Evolutionary conservation across 768 basidiomycete species (phyloP), one percentile per base, ranked within the genome.

Genomic region (Trametes coccinea): DNA sequence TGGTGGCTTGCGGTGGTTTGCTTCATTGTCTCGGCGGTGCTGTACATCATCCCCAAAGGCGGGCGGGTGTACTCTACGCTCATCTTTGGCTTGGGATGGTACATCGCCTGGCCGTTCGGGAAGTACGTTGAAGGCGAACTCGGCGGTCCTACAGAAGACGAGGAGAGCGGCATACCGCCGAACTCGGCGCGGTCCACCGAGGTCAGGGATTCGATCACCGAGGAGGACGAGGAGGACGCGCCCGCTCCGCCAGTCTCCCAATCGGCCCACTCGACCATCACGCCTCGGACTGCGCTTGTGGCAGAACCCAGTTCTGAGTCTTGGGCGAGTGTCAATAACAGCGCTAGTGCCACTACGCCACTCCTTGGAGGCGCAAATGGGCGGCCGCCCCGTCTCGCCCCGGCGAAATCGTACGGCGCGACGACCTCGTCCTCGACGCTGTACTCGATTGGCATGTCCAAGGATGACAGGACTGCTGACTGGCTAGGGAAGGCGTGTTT

Each of bases 21-120:
- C 75, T 79, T 93, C 62, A 51, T 79, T 47, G 71, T 93, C 45
- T 86, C 93, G 6, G 80, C 77, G 45, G 31, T 95, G 16, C 79
- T 99, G 31, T 87, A 82, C 69, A 54, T 89, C 45, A 77, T 93
- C 5, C 92, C 95, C 0, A 82, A 82, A 48, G 96, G 97, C 11
- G 94, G 94, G 45, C 81, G 80, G 65, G 87, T 84, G 51, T 98
- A 96, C 72, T 85, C 92, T 2, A 84, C 83, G n/a, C 81, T 98
- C 33, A 78, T 98, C 5, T 93, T 86, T 69, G 97, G 97, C 13
- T 77, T 99, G 29, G 95, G 94, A 5, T 97, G 95, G 92, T 99
- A 99, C 73, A 83, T 98, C 55, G 84, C 85, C 22, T 98, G 97
- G 97, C 97, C 97, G 2, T 99, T 99, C 71, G 95, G 97, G 17